A percentile compares a stretch with the other conserved stretches of the same genome.
Conservation (phyloP, 345 rosid genomes). For the Gossypium stocksii region DNA sequence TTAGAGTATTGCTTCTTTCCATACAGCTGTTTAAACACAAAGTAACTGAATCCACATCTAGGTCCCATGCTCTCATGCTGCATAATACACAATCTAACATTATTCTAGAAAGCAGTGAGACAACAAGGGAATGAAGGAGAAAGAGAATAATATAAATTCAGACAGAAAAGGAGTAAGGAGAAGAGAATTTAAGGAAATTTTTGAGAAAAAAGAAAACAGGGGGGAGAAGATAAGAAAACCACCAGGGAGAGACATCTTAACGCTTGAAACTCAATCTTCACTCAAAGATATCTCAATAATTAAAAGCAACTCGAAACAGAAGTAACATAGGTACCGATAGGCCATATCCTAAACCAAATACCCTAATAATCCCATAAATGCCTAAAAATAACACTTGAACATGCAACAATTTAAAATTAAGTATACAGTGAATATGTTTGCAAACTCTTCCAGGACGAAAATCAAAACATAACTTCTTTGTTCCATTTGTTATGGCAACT, state of each 20-base stretch:
- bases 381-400: conserved; percentile 1
- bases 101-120: conserved; percentile 10
- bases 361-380: neutral
- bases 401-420: neutral
- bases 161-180: neutral
- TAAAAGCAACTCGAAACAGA: neutral
- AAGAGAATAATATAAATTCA: conserved; percentile 1
- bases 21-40: conserved; percentile 71
- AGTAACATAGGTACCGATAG: neutral
- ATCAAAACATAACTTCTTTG: neutral
- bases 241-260: neutral
- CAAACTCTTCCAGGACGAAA: conserved; percentile 4
- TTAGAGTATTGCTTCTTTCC: conserved; percentile 62
- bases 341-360: conserved; percentile 1
- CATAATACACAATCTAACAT: conserved; percentile 16
- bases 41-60: conserved; percentile 87
- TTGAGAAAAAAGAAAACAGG: neutral
- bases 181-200: neutral
- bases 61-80: conserved; percentile 93
- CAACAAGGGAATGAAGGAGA: conserved; percentile 2
- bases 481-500: neutral
- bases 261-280: neutral
- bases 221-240: neutral
- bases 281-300: neutral
- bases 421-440: neutral